These are phyloP conservation scores for Fusarium miscanthi DNA, from an alignment of 2,329 filamentous ascomycete species.

Conservation along the genomic window DNA sequence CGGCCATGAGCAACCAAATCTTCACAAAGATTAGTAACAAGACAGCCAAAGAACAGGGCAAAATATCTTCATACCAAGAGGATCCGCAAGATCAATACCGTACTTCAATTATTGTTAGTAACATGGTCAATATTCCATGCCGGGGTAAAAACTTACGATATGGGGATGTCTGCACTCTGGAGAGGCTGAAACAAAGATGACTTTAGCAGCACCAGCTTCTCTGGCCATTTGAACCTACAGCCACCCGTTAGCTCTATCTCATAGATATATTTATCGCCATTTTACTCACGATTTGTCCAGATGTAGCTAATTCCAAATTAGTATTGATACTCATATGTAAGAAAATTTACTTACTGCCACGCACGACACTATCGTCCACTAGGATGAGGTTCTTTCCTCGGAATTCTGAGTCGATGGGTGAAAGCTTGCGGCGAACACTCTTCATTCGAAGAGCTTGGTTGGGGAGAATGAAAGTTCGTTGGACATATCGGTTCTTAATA, in stretches of 20 bases:
- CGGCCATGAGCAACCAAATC: slow-evolving; percentile 57
- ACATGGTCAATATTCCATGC: background rate
- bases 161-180: slow-evolving; percentile 88
- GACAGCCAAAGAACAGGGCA: background rate
- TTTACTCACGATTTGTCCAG: slow-evolving; percentile 73
- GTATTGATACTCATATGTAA: background rate
- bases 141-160: slow-evolving; percentile 70
- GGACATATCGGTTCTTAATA: slow-evolving; percentile 90
- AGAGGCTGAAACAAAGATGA: slow-evolving; percentile 85
- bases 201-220: slow-evolving; percentile 83
- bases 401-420: slow-evolving; percentile 88
- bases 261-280: too few relatives aligned
- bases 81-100: slow-evolving; percentile 61
- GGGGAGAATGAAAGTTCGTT: slow-evolving; percentile 82
- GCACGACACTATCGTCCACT: slow-evolving; percentile 90
- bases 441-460: slow-evolving; percentile 84
- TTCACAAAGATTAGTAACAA: slow-evolving; percentile 4
- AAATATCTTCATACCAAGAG: slow-evolving; percentile 42
- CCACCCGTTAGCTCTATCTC: slow-evolving; percentile 27
- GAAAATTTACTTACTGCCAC: slow-evolving; percentile 60
- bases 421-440: slow-evolving; percentile 89
- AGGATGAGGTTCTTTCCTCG: slow-evolving; percentile 81
- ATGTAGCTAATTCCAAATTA: slow-evolving; percentile 53
- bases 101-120: slow-evolving; percentile 45
- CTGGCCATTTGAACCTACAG: slow-evolving; percentile 73